Conservation (phyloP, 495 filamentous ascomycete species). For the Penicillium taxi region DNA sequence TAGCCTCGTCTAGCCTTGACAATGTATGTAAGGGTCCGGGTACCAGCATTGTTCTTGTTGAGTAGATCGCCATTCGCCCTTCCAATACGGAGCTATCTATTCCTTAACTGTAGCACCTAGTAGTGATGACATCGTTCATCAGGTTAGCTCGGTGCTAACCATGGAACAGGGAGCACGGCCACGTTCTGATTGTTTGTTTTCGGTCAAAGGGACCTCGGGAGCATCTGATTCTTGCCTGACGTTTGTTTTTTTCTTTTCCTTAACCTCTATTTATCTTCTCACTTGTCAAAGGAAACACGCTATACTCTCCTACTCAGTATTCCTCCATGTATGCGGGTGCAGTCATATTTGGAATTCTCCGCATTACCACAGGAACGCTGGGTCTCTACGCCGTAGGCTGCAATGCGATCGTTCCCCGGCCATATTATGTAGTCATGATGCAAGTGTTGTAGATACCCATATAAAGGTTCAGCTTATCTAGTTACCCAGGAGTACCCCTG, state of each 20-base stretch:
- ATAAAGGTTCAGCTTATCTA: too few species aligned
- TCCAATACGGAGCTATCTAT: conserved; percentile 14
- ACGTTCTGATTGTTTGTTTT: conserved; percentile 13
- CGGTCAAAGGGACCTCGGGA: conserved; percentile 8
- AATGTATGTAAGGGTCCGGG: conserved; percentile 18
- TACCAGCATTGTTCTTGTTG: conserved; percentile 12
- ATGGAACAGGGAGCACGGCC: too few species aligned
- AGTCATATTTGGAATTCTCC: conserved; percentile 11
- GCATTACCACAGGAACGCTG: conserved; percentile 15
- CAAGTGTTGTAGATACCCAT: too few species aligned
- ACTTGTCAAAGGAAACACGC: too few species aligned
- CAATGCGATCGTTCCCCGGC: too few species aligned
- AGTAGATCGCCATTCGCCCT: too few species aligned
- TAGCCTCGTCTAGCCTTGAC: too few species aligned
- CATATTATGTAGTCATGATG: too few species aligned
- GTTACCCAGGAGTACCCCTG: too few species aligned
- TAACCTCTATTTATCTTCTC: not conserved
- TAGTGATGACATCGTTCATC: conserved; percentile 20
- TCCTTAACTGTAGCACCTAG: conserved; percentile 6
- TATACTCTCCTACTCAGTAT: too few species aligned
- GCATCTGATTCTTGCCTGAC: conserved; percentile 18
- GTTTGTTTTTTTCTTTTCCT: not conserved
- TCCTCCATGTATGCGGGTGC: not conserved
- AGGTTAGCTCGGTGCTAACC: conserved; percentile 8
- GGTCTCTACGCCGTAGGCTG: too few species aligned